A percentile compares a stretch with the other conserved stretches of the same genome.
Evolutionary conservation across 306 rosid genomes (phyloP).

Genomic region (Malus orientalis): DNA sequence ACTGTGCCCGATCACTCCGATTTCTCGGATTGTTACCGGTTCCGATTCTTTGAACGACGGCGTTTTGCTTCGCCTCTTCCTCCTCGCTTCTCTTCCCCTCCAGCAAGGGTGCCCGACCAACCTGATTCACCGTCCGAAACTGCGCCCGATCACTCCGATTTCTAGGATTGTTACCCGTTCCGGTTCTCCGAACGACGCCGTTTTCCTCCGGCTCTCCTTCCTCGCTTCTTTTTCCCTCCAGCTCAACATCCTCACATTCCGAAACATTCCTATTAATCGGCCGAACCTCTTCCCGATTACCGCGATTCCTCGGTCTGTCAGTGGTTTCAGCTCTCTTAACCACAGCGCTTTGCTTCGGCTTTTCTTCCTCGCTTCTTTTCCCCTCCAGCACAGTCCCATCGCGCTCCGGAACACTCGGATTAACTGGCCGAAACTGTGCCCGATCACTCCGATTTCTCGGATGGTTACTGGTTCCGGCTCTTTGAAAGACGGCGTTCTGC

Average conservation of each 20-base stretch:
- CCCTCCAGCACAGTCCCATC: background rate
- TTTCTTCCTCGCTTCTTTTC: background rate
- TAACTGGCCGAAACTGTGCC: background rate
- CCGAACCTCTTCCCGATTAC: background rate
- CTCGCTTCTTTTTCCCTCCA: background rate
- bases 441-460: background rate
- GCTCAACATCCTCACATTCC: background rate
- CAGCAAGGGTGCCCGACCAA: conserved; percentile 3
- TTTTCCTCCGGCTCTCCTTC: background rate
- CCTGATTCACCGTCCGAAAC: background rate
- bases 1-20: background rate
- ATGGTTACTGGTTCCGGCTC: background rate
- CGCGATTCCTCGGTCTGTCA: background rate
- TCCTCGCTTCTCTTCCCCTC: background rate
- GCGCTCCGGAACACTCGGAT: background rate
- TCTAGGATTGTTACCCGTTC: background rate
- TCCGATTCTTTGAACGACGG: no score
- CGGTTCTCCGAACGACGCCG: background rate
- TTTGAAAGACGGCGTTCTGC: no score
- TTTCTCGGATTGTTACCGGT: background rate
- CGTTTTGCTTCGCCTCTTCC: no score
- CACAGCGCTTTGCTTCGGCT: background rate
- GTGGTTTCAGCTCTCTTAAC: background rate
- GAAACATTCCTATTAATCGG: background rate
- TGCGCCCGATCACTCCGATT: background rate